Base-by-base conservation (phyloP, 2,329 filamentous ascomycete genomes). In the Elsinoe batatas region DNA sequence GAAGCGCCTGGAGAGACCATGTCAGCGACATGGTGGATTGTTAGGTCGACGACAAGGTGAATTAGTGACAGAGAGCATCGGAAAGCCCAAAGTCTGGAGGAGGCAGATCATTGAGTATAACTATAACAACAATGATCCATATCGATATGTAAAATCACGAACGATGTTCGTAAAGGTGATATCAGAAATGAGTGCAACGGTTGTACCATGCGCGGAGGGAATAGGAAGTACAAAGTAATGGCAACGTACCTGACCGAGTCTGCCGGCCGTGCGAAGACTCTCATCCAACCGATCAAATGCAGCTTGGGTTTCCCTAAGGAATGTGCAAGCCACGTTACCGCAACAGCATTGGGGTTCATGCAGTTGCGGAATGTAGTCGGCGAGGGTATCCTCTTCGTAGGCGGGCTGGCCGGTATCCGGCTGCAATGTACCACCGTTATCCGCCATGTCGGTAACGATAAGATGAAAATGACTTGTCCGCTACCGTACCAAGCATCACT, bases 191-290 rank as follows among this genome's bases (percentile, higher is more conserved):
- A 42, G 50, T 42, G 38, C 18, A 47, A 42, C 36, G 50, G 44
- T 38, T 33, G 49, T 51, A 44, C 18, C 37, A 51, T 15, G 44
- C 50, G 49, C 43, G 40, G 38, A 13, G 38, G 38, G 53, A 30
- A 57, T 56, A 56, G 58, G 56, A 58, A 55, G 32, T 60, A 42
- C n/a, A 46, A 50, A 36, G 47, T 38, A 53, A 54, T 54, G 60
- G 59, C 58, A 49, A 57, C 53, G 43, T 85, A 96, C 91, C 87
- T 96, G 88, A 61, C 93, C 93, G 64, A 96, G 79, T 68, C 86
- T 80, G 49, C 90, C 93, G 38, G 93, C 93, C 53, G 82, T 88
- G 64, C 84, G 83, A 54, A 96, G 87, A 73, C 96, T 88, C 64
- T 85, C 86, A 72, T 97, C 91, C 61, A 97, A 79, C 59, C 81